Base-by-base conservation (phyloP, 208 protist genomes). In the Leishmania braziliensis region DNA sequence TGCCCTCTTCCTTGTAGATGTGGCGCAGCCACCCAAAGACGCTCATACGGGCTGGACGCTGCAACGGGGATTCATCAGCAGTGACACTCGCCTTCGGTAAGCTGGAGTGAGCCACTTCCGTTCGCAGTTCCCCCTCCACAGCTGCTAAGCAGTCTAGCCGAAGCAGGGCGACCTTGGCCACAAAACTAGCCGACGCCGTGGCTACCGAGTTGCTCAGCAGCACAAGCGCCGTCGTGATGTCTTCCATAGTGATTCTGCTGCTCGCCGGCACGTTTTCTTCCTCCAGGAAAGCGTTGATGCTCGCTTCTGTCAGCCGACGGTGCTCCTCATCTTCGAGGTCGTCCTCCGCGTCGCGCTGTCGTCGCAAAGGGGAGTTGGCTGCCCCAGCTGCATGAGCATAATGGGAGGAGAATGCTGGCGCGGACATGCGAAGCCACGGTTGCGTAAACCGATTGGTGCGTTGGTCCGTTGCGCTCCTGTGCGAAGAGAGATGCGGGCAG, bases 231-330 rank as follows among this genome's bases (percentile, higher is more conserved):
- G 36, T 10, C 8, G 63, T 56, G 71, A 85, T 82, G 51, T 84
- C 74, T 48, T 53, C 58, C 6, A 60, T 9, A 0, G 75, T 78
- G n/a, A 80, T n/a, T 5, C 23, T 63, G 60, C 68, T 48, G 12
- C n/a, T 43, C 36, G 26, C 48, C 62, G 82, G 65, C 29, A 85
- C 72, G 65, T 77, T 77, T 36, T 85, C 82, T 50, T 85, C 82
- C 51, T 63, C 77, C 46, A 85, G 50, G 29, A 85, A 85, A 36
- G 82, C 62, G 46, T 82, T 68, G 62, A 85, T 82, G 48, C 65
- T 63, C 8, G 76, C 77, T 33, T 84, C 53, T 4, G 43, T 71
- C 43, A 50, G 33, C 18, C 39, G 54, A 43, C 54, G 54, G 26
- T 62, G 29, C 33, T 80, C 63, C 2, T 72, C 77, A 29, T 80